Evolutionary conservation across 805 yeast species (phyloP), one percentile per base, ranked within the genome.

Genomic region (Ogataea kodamae): DNA sequence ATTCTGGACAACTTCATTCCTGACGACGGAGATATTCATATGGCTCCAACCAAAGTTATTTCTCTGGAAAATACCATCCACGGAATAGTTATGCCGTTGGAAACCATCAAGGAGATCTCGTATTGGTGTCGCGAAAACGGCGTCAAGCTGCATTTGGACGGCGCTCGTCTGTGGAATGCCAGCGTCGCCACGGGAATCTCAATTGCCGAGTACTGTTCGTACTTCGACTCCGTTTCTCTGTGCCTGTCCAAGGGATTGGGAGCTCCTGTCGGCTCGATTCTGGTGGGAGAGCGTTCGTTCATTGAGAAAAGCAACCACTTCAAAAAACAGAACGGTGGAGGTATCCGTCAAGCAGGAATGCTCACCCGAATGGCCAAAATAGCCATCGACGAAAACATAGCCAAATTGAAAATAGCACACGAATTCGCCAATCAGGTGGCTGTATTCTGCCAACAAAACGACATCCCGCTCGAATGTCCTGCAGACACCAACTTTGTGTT

Each of bases 101-200:
- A 80, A 17, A 95, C 86, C 55, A 68, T 88, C 34, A 63, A 63
- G 37, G 72, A 74, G 37, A 87, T 88, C 47, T 70, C 80, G 19
- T 69, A 61, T 26, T 87, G 82, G 69, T 84, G 89, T 42, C 65
- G 68, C 37, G 74, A 62, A 19, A 69, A 80, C 49, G 68, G 66
- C 37, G 64, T 83, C 37, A 71, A 67, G 40, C 59, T 87, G 48
- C 96, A 88, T 53, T 74, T 88, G 49, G 96, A 88, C 56, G 96
- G 96, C 42, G 96, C 96, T 9, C 73, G 96, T 48, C 63, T 88
- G 35, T 86, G 88, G 85, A 84, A 83, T 55, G 96, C 95, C 9
- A 68, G 78, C 15, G 84, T 72, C 6, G 88, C 72, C 21, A 76
- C 87, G 10, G 85, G 80, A 15, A 67, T 81, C 22, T 61, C 86